These are phyloP conservation scores for Coprinopsis strossmayeri DNA, from an alignment of 768 basidiomycete species.

Conservation along the genomic window DNA sequence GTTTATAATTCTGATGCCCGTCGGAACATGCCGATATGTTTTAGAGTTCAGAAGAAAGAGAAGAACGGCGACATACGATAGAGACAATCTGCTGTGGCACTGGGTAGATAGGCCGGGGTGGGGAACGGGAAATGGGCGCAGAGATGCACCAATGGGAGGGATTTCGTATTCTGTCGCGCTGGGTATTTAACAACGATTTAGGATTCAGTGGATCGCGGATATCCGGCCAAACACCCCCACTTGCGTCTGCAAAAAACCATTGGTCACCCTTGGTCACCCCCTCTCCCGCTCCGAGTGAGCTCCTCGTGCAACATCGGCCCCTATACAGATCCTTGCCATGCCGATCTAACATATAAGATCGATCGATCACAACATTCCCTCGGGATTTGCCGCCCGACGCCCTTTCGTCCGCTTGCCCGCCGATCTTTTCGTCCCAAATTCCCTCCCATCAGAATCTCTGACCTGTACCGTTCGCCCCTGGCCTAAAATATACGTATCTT, in stretches of 20 bases:
- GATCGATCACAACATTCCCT: too few relatives aligned
- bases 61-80: neutral
- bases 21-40: slow-evolving; percentile 9
- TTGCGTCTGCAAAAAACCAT: neutral
- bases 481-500: too few relatives aligned
- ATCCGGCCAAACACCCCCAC: neutral
- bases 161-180: neutral
- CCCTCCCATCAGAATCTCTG: too few relatives aligned
- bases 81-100: too few relatives aligned
- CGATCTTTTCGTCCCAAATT: too few relatives aligned
- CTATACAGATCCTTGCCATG: neutral
- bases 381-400: too few relatives aligned
- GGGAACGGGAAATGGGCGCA: too few relatives aligned
- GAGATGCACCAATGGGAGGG: neutral
- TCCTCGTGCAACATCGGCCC: neutral
- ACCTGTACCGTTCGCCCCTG: too few relatives aligned
- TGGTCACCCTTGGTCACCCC: neutral
- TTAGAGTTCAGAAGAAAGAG: neutral
- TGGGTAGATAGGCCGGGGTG: neutral
- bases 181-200: neutral
- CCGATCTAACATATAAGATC: too few relatives aligned
- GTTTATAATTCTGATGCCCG: slow-evolving; percentile 4
- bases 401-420: too few relatives aligned
- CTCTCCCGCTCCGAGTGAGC: neutral
- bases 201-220: neutral